These are phyloP conservation scores for Solanum chacoense DNA, from an alignment of 305 asterid species.

Conservation along the genomic window DNA sequence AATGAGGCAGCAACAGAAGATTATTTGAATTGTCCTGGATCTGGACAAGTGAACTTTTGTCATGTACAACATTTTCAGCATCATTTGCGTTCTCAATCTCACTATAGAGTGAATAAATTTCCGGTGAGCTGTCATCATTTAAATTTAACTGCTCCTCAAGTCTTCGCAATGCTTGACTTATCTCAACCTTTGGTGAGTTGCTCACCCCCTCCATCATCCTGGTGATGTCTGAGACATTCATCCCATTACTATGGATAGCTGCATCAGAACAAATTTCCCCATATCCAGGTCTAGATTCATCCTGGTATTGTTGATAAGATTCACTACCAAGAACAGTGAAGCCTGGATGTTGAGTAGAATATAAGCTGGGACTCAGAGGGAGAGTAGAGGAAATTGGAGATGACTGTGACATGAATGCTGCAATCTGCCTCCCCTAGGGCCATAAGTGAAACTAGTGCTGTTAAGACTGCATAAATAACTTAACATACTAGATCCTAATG, in stretches of 20 bases:
- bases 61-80: conserved; percentile 27
- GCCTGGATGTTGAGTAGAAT: conserved; percentile 39
- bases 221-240: conserved; percentile 13
- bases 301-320: conserved; percentile 40
- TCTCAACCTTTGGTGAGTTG: conserved; percentile 37
- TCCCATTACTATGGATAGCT: conserved; percentile 14
- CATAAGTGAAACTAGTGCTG: conserved; percentile 6
- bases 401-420: conserved; percentile 32
- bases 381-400: conserved; percentile 38
- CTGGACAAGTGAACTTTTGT: conserved; percentile 34
- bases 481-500: neutral
- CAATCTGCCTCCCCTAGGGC: conserved; percentile 51
- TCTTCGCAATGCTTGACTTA: conserved; percentile 53
- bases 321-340: conserved; percentile 40
- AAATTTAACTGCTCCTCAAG: conserved; percentile 80
- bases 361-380: conserved; percentile 46
- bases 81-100: conserved; percentile 37
- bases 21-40: conserved; percentile 29
- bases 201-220: conserved; percentile 34
- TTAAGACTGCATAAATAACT: neutral
- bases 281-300: conserved; percentile 54
- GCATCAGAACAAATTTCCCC: conserved; percentile 57
- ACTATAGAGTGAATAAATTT: conserved; percentile 20
- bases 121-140: conserved; percentile 50
- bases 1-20: conserved; percentile 23